A percentile compares a stretch with the other conserved stretches of the same genome.
Conservation (phyloP, 805 yeast genomes). For the Kregervanrija delftensis region DNA sequence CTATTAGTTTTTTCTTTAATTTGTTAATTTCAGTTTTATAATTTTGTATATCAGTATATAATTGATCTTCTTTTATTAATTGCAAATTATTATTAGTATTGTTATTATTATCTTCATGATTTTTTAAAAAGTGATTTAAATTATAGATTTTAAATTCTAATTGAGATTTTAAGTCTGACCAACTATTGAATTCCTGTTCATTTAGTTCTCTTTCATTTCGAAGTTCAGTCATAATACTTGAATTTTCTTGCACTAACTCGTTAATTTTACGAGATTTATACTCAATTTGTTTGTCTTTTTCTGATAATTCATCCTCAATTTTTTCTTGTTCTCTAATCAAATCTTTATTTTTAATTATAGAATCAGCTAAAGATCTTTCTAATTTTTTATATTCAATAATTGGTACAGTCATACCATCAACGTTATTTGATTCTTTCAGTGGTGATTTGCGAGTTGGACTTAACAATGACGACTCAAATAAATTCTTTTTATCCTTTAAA, state of each 20-base stretch:
- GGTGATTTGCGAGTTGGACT: constrained; percentile 1
- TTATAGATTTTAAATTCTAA: constrained; percentile 22
- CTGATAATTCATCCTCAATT: constrained; percentile 26
- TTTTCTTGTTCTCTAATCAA: constrained; percentile 29
- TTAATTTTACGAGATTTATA: constrained; percentile 19
- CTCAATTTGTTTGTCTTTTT: constrained; percentile 23
- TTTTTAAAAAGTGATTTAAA: constrained; percentile 13
- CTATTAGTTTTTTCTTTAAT: constrained; percentile 24
- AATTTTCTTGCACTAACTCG: constrained; percentile 22
- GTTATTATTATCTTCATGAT: constrained; percentile 1
- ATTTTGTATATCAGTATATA: constrained; percentile 5
- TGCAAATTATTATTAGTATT: not conserved
- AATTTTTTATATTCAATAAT: constrained; percentile 17
- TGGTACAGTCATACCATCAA: not conserved
- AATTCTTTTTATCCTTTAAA: no score
- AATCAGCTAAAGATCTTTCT: constrained; percentile 26
- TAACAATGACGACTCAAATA: not conserved
- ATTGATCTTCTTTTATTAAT: constrained; percentile 5
- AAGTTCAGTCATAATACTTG: constrained; percentile 18
- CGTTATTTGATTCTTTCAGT: not conserved
- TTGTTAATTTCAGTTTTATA: constrained; percentile 17
- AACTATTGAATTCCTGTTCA: constrained; percentile 25
- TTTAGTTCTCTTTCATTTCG: constrained; percentile 24
- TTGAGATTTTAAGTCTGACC: constrained; percentile 21
- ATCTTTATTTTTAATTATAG: constrained; percentile 23